phyloP scores from a whole-genome alignment of 2,329 filamentous ascomycete species.

The Fusarium sp. region DNA sequence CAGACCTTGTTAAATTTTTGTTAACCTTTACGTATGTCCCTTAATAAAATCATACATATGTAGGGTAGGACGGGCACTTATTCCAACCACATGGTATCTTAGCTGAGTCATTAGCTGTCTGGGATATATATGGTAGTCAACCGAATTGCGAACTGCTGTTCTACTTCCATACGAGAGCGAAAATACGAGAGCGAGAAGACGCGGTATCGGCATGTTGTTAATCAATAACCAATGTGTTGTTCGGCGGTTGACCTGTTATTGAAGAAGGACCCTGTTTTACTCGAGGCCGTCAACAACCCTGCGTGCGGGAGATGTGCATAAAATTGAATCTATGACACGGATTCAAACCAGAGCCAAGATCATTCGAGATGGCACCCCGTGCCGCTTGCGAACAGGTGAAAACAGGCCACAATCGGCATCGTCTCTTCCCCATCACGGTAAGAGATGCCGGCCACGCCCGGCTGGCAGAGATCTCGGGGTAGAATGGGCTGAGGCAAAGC shows the following conservation, averaged over 20 bases:
- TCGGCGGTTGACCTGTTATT: no score
- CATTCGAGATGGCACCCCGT: conserved; percentile 16
- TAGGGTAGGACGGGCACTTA: not conserved
- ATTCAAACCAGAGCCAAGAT: not conserved
- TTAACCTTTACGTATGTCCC: no score
- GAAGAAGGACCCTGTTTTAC: no score
- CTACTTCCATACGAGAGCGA: no score
- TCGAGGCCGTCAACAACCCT: not conserved
- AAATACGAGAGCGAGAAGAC: no score
- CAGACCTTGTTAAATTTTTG: no score
- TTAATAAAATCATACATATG: no score
- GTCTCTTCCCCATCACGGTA: conserved; percentile 9
- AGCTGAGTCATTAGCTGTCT: not conserved
- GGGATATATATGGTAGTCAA: not conserved
- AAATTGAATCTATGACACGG: conserved; percentile 5
- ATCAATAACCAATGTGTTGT: no score
- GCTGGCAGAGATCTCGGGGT: conserved; percentile 19
- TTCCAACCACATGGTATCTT: not conserved
- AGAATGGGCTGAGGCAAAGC: conserved; percentile 23
- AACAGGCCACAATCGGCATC: conserved; percentile 28
- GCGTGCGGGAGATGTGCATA: conserved; percentile 9
- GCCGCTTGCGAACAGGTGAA: conserved; percentile 17
- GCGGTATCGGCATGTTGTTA: no score
- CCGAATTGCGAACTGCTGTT: not conserved
- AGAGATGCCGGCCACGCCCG: conserved; percentile 14